Percentiles rank a stretch among this genome's conserved stretches.
phyloP scores from a whole-genome alignment of 2,329 filamentous ascomycete species.

The Aschersonia sp. region DNA sequence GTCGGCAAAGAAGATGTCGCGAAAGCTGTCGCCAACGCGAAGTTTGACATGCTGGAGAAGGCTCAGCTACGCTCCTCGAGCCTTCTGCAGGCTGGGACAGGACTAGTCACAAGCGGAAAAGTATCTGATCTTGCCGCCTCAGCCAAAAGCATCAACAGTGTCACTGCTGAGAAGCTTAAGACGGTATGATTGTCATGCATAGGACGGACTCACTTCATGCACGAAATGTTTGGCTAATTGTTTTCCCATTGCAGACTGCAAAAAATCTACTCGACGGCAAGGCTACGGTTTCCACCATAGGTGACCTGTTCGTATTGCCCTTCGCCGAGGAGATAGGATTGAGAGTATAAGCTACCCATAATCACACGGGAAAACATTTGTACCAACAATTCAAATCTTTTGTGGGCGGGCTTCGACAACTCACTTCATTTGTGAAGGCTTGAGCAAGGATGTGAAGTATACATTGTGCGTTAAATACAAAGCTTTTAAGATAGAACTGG shows the following conservation, averaged over 20 bases:
- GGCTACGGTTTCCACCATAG: slow-evolving; percentile 78
- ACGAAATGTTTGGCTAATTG: slow-evolving; percentile 8
- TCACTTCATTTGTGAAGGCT: no score
- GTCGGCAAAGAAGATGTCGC: slow-evolving; percentile 73
- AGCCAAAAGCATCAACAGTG: slow-evolving; percentile 63
- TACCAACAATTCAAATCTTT: slow-evolving; percentile 24
- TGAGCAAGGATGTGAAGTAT: no score
- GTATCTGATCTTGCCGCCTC: slow-evolving; percentile 72
- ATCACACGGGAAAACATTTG: slow-evolving; percentile 17
- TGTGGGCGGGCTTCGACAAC: background rate
- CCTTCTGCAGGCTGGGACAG: slow-evolving; percentile 71
- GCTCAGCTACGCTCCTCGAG: slow-evolving; percentile 66
- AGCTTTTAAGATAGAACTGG: no score
- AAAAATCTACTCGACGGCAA: slow-evolving; percentile 79
- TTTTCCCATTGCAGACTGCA: slow-evolving; percentile 46
- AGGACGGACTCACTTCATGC: background rate
- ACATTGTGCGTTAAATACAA: no score
- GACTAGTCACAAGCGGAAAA: slow-evolving; percentile 68
- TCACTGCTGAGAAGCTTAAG: slow-evolving; percentile 76
- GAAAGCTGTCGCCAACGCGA: slow-evolving; percentile 86
- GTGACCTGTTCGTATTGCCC: slow-evolving; percentile 81
- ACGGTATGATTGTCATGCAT: slow-evolving; percentile 42
- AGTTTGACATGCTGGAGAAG: slow-evolving; percentile 78
- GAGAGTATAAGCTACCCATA: slow-evolving; percentile 57
- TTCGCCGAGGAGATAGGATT: slow-evolving; percentile 91